These are phyloP conservation scores for Paulownia fortunei DNA, from an alignment of 257 asterid genomes.

Conservation along the genomic window DNA sequence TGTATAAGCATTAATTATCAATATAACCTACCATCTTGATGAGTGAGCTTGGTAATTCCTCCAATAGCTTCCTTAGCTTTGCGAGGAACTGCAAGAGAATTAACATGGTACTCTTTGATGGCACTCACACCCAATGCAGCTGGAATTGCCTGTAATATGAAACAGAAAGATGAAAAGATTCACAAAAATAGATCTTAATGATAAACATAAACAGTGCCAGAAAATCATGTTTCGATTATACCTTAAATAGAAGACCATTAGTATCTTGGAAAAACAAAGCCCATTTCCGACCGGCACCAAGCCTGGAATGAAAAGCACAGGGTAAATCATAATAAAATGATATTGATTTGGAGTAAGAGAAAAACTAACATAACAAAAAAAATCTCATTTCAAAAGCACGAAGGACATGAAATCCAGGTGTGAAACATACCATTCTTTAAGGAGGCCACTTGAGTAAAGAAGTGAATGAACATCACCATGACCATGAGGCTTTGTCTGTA, in stretches of 20 bases:
- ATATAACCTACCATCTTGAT: conserved; percentile 72
- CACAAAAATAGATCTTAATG: not conserved
- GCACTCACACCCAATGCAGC: conserved; percentile 94
- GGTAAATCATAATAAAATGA: conserved; percentile 24
- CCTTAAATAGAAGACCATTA: conserved; percentile 98
- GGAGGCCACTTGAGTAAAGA: conserved; percentile 91
- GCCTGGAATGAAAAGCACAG: conserved; percentile 55
- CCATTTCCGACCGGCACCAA: conserved; percentile 86
- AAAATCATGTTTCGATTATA: conserved; percentile 35
- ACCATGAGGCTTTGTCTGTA: conserved; percentile 97
- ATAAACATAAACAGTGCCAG: conserved; percentile 11
- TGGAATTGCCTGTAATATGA: conserved; percentile 77
- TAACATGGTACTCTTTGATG: conserved; percentile 83
- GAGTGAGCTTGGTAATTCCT: conserved; percentile 92
- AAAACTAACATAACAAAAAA: not conserved
- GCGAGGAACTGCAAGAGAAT: conserved; percentile 98
- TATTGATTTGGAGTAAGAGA: conserved; percentile 13
- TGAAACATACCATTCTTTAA: conserved; percentile 72
- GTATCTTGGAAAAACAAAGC: conserved; percentile 98
- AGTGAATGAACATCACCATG: conserved; percentile 99
- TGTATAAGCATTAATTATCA: conserved; percentile 9
- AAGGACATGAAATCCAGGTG: conserved; percentile 21
- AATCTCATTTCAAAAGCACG: conserved; percentile 6
- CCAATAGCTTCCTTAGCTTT: conserved; percentile 99
- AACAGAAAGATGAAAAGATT: conserved; percentile 18